Base-by-base conservation (phyloP, 441 rosid genomes). In the Adansonia madagascariensis region DNA sequence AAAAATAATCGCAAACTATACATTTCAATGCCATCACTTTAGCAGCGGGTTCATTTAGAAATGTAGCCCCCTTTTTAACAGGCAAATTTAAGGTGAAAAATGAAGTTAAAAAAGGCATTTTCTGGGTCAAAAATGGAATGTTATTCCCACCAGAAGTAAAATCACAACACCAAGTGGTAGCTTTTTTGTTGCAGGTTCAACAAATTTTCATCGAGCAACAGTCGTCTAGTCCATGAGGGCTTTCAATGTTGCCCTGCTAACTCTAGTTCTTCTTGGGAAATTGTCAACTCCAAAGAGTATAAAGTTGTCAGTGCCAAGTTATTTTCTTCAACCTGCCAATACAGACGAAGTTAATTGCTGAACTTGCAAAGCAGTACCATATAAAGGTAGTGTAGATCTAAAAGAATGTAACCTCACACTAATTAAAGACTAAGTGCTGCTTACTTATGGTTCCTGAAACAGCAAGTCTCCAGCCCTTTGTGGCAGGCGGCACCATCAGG, bases 401-500 rank as follows among this genome's bases (percentile, higher is more conserved):
- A 66, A 18, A 44, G 53, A 66, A 17, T 18, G 15, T 44, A n/a
- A 18, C 46, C 17, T 17, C 2, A 11, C 35, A 46, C 35, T 67
- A 12, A 9, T 18, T 20, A 67, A 46, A 46, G 55, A 46, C 14
- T 46, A 9, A 52, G 52, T 9, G 31, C 27, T 20, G 39, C 72
- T 44, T 41, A 81, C 75, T 41, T 55, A 85, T 89, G 0, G 93
- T 87, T 44, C 31, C 93, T 82, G 70, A 82, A 91, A 81, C 89
- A 92, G 80, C 97, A 92, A 47, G 94, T 93, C 80, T 92, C 95
- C 9, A 88, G 82, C 1, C 96, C 93, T 0, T 98, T 93, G 82
- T 93, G 99, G 78, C 95, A 91, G 31, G 93, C 87, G 27, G 93
- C 96, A 3, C 95, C 97, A 84, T 89, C 96, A 17, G 93, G 98